Conservation (phyloP, 306 rosid species). For the Glycine tomentella region DNA sequence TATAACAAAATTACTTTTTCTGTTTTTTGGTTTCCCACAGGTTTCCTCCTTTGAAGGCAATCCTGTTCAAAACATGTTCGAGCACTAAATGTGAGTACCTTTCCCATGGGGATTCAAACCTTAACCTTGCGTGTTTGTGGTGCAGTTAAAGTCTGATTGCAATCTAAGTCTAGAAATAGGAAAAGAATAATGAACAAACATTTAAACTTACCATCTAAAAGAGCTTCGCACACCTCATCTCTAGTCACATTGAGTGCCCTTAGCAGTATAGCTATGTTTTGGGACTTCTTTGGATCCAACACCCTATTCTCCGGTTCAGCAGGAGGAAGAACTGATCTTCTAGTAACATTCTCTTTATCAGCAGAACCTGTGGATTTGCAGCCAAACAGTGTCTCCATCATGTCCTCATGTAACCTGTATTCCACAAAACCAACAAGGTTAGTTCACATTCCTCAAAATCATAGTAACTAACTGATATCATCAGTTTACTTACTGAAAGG, state of each 20-base stretch:
- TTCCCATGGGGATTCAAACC: too few species aligned
- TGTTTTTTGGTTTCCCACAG: too few species aligned
- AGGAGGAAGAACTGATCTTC: conserved; percentile 76
- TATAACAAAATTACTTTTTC: too few species aligned
- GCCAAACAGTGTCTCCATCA: conserved; percentile 96
- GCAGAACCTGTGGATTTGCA: conserved; percentile 64
- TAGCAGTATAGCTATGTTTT: conserved; percentile 89
- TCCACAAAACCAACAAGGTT: conserved; percentile 30
- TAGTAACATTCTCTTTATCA: conserved; percentile 63
- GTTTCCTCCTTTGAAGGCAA: too few species aligned
- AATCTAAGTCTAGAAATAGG: background rate
- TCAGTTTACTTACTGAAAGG: conserved; percentile 80
- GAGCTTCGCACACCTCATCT: conserved; percentile 96
- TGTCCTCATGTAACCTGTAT: conserved; percentile 86
- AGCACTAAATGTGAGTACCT: too few species aligned
- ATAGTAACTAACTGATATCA: background rate
- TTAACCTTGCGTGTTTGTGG: too few species aligned
- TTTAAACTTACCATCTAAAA: conserved; percentile 74
- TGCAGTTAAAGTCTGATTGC: background rate
- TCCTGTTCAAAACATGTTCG: too few species aligned
- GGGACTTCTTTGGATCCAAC: conserved; percentile 93
- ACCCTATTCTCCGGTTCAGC: conserved; percentile 81
- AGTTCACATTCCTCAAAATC: background rate
- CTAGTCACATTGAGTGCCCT: conserved; percentile 95
- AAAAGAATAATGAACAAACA: conserved; percentile 8